Evolutionary conservation across 495 filamentous ascomycete species (phyloP), one percentile per base, ranked within the genome.

Genomic region (Penicillium egyptiacum): DNA sequence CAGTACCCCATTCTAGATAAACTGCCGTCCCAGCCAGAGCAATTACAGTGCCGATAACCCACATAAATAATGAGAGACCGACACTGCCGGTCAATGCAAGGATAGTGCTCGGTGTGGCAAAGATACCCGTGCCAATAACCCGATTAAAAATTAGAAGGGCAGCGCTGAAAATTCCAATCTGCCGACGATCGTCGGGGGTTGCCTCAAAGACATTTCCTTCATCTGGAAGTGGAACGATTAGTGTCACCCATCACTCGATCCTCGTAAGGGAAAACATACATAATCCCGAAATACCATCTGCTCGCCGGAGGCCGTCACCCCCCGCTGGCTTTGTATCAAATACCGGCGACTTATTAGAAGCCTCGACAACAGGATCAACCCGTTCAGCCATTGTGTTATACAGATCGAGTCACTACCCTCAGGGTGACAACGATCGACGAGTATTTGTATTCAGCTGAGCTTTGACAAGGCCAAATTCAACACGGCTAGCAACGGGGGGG

Each of bases 51-150:
- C 80, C 80, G 37, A 66, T 61, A 1, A 82, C 74, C 81, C 81
- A 84, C 64, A 85, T 75, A 55, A 81, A 68, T 9, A 84, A 58
- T 17, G 78, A 70, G 7, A 83, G 57, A 4, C 82, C 82, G 19
- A 83, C 80, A 55, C 72, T 81, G 1, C 80, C 79, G 7, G 80
- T 80, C 20, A 80, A 66, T 6, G 61, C 73, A 31, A 87, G 70
- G 53, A 87, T 83, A 12, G 69, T 74, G 70, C 72, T 64, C 71
- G 84, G 86, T 1, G 84, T 86, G 8, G 83, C 83, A 65, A 83
- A 88, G 43, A 88, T 81, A 46, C 84, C 85, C 0, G 86, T 88
- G 5, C 86, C 85, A 63, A 88, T 82, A 70, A 88, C 86, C 54
- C 82, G 80, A 61, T 82, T 84, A 28, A 88, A 74, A 54, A 87